Evolutionary conservation across 2,329 filamentous ascomycete species (phyloP).

Genomic region (Clarireedia paspali): DNA sequence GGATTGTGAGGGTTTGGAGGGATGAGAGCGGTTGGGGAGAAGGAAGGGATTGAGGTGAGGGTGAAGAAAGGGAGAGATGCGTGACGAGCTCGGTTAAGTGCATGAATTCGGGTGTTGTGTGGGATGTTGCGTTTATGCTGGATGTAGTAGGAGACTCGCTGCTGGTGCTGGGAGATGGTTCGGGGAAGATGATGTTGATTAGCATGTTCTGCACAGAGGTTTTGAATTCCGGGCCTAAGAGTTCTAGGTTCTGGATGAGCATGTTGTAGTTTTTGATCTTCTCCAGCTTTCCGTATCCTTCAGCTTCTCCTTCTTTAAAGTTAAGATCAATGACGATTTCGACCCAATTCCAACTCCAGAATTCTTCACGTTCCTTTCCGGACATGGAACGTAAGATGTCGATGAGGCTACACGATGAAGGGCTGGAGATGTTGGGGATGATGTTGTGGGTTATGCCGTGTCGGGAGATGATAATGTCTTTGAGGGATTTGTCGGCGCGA

Average conservation of each 20-base stretch:
- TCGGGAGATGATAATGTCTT: neutral
- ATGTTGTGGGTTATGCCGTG: neutral
- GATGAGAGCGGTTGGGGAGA: neutral
- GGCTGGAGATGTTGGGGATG: no score
- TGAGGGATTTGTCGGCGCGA: neutral
- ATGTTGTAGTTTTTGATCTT: neutral
- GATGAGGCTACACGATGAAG: neutral
- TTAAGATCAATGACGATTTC: constrained; percentile 15
- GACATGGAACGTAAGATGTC: neutral
- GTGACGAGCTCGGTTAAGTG: no score
- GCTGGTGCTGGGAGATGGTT: no score
- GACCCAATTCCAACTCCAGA: constrained; percentile 13
- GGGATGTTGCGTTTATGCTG: no score
- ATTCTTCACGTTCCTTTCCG: constrained; percentile 8
- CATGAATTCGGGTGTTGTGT: no score
- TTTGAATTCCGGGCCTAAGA: constrained; percentile 13
- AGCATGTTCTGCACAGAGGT: constrained; percentile 10
- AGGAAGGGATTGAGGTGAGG: neutral
- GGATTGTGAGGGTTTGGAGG: neutral
- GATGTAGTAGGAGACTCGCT: no score
- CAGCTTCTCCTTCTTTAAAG: neutral
- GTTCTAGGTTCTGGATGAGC: constrained; percentile 12
- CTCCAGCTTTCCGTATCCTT: neutral
- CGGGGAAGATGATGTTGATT: constrained; percentile 14
- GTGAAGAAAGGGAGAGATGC: no score